Evolutionary conservation across 2,329 filamentous ascomycete species (phyloP), one percentile per base, ranked within the genome.

Genomic region (Cytospora paraplurivora): DNA sequence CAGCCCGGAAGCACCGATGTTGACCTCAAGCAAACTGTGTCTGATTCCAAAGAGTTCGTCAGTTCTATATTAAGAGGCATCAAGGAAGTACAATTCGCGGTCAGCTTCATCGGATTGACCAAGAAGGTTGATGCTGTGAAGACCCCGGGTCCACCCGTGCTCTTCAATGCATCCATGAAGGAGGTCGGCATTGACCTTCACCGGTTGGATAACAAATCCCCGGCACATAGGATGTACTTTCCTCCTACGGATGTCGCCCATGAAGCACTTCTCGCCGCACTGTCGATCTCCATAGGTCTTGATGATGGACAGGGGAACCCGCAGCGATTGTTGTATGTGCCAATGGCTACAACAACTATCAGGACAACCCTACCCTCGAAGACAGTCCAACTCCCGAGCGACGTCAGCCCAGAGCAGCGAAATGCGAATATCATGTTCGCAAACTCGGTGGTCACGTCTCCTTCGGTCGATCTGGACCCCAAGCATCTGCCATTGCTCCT

Each of bases 151-250:
- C 81, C 84, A n/a, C 88, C 92, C 4, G 84, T 97, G 8, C 87
- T 90, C 65, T 82, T 97, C 66, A 97, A 94, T 72, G 85, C 93
- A 52, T 93, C 94, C 7, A 96, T 97, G 85, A 98, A 99, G 75
- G 96, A 99, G 74, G 87, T 99, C 50, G 94, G 94, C 65, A 85
- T 99, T 72, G 95, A 99, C 72, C 80, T 99, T 49, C 89, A 98
- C 73, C 88, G 94, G 27, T 84, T 99, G 61, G 94, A 99, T 73
- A 89, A 92, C 50, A 94, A 92, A 71, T 97, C 93, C 17, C 93
- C 95, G 0, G 93, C 94, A 0, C 95, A 99, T 80, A 88, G 95
- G 67, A 99, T 98, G 95, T 98, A 99, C 76, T 99, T 99, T 73
- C 91, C 93, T 2, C 87, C 90, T 27, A 89, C 92, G 66, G 95